Evolutionary conservation across 108 stramenopile species (phyloP).

Genomic region (Nitzschia sp.): DNA sequence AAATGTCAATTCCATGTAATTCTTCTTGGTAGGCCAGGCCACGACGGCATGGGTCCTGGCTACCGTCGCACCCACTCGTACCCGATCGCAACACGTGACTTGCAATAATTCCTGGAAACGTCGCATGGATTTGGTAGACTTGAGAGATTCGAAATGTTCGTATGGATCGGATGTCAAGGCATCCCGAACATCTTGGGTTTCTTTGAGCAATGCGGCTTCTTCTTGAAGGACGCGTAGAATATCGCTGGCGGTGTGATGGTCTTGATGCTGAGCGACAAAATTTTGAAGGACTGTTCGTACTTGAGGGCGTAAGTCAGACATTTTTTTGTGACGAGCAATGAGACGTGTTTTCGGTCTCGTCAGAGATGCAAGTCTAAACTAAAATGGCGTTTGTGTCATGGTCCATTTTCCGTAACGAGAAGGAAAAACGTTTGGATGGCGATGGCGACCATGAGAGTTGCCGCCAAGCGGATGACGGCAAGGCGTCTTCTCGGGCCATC

Average conservation of each 20-base stretch:
- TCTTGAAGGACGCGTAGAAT: slow-evolving; percentile 68
- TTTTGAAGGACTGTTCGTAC: slow-evolving; percentile 23
- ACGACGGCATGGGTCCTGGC: slow-evolving; percentile 54
- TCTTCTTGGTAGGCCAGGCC: slow-evolving; percentile 26
- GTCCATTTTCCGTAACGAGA: too few relatives aligned
- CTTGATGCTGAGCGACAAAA: slow-evolving; percentile 30
- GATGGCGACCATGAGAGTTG: too few relatives aligned
- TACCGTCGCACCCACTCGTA: slow-evolving; percentile 42
- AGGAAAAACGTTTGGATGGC: too few relatives aligned
- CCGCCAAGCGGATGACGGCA: too few relatives aligned
- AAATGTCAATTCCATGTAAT: slow-evolving; percentile 36
- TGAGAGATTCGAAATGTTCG: slow-evolving; percentile 37
- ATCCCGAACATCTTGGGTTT: slow-evolving; percentile 49
- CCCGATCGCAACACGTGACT: slow-evolving; percentile 59
- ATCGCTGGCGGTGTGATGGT: slow-evolving; percentile 37
- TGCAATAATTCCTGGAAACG: slow-evolving; percentile 45
- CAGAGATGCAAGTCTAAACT: too few relatives aligned
- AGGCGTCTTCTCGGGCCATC: too few relatives aligned
- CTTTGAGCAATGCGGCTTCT: slow-evolving; percentile 57
- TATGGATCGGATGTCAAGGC: slow-evolving; percentile 61
- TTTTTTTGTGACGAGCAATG: too few relatives aligned
- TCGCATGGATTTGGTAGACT: slow-evolving; percentile 34
- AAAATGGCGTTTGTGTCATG: too few relatives aligned
- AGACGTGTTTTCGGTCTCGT: too few relatives aligned
- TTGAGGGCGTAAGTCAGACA: slow-evolving; percentile 30